Evolutionary conservation across 352 stramenopile species (phyloP), one percentile per base, ranked within the genome.

Genomic region (Phytophthora sp.): DNA sequence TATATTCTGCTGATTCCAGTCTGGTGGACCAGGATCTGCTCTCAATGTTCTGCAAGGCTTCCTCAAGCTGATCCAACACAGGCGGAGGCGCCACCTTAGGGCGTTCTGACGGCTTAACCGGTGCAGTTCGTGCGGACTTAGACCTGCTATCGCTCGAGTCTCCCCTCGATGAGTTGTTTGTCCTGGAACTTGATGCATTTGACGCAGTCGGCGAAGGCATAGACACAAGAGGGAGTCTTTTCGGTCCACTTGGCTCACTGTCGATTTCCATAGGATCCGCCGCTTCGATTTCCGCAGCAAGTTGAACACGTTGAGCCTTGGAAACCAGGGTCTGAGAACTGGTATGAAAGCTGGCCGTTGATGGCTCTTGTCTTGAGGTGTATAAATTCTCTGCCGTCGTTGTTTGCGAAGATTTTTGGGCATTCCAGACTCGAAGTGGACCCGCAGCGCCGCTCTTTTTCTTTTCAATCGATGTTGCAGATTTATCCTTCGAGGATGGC

Each of bases 21-120:
- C 87, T 84, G 11, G 76, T 71, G 6, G 81, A 91, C 87, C 87
- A 95, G 3, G 75, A 76, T 15, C 50, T 79, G 45, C 74, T 84
- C 11, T 87, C 73, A 17, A 91, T 54, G 7, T 66, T 77, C 0
- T 43, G 42, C 30, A 93, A 49, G 1, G 82, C 76, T 20, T 88
- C 76, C 24, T 91, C 80, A 8, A 90, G 56, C n/a, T 79, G 61
- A 55, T 88, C 76, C 8, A 65, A 13, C 5, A 48, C 35, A 37
- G 37, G 52, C 8, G 51, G 39, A 17, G 44, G n/a, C 2, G 31
- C 41, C 48, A 27, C 23, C 17, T 66, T 67, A 5, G 57, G 15
- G 45, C 42, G 62, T 38, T 69, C 52, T 31, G 42, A 55, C 21
- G 37, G 4, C 62, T 68, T 74, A 2, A 18, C n/a, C 5, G 50